Evolutionary conservation across 78 protist genomes (phyloP).

Genomic region (Planoprotostelium fungivorum): DNA sequence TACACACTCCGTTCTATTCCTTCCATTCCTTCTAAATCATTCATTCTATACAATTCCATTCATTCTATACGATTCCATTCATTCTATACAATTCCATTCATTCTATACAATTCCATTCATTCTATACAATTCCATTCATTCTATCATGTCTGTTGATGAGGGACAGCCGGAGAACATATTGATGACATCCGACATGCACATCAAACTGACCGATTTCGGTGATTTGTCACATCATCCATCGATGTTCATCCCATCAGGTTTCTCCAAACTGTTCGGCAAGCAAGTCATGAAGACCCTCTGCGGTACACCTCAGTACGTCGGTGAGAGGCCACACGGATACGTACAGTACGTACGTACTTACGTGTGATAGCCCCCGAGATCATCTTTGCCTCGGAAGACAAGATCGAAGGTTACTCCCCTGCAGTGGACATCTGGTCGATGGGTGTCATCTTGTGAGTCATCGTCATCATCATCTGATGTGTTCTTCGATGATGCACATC

Average conservation of each 20-base stretch:
- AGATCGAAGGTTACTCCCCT: neutral
- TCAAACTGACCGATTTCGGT: conserved; percentile 75
- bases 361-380: neutral
- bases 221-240: neutral
- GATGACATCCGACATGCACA: conserved; percentile 49
- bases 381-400: neutral
- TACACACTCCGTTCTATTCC: too few relatives aligned
- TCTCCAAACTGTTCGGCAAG: neutral
- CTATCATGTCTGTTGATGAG: neutral
- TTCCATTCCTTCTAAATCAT: too few relatives aligned
- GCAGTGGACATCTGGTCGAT: neutral
- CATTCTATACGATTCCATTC: too few relatives aligned
- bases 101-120: too few relatives aligned
- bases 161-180: conserved; percentile 64
- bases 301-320: conserved; percentile 58
- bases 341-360: neutral
- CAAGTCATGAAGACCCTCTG: conserved; percentile 46
- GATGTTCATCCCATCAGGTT: neutral
- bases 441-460: neutral
- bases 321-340: too few relatives aligned
- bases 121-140: neutral
- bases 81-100: too few relatives aligned
- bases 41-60: too few relatives aligned
- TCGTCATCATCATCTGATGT: too few relatives aligned
- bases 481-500: too few relatives aligned